phyloP scores from a whole-genome alignment of 164 flowering plant species.

The Taxillus chinensis region DNA sequence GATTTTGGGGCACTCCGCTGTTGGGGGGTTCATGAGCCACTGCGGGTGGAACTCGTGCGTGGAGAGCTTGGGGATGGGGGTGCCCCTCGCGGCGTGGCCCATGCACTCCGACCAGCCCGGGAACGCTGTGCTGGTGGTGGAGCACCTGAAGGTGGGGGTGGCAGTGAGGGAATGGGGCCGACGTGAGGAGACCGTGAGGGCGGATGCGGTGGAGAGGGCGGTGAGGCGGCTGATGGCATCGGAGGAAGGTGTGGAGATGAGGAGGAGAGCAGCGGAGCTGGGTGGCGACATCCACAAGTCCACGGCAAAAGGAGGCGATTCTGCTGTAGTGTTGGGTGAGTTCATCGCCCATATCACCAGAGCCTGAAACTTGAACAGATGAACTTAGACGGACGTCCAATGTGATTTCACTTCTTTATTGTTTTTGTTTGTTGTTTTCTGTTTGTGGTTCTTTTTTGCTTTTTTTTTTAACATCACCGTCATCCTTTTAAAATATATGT shows the following conservation, averaged over 20 bases:
- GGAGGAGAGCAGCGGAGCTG: constrained; percentile 36
- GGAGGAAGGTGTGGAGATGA: constrained; percentile 36
- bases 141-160: constrained; percentile 34
- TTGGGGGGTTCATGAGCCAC: constrained; percentile 52
- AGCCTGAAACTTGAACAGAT: neutral
- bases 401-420: too few relatives aligned
- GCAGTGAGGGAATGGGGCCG: constrained; percentile 33
- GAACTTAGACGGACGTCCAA: too few relatives aligned
- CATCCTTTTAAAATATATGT: too few relatives aligned
- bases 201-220: constrained; percentile 13
- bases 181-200: constrained; percentile 20
- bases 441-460: too few relatives aligned
- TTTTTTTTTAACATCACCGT: too few relatives aligned
- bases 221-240: constrained; percentile 40
- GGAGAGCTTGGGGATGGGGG: constrained; percentile 36
- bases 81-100: constrained; percentile 65
- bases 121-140: constrained; percentile 33
- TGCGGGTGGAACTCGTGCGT: constrained; percentile 61
- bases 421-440: too few relatives aligned
- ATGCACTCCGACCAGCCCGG: constrained; percentile 76
- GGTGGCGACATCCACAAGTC: constrained; percentile 21
- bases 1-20: constrained; percentile 31
- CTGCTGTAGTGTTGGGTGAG: constrained; percentile 34
- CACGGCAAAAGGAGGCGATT: constrained; percentile 26
- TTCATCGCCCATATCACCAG: constrained; percentile 44